Conservation (phyloP, 1,284 basidiomycete genomes). For the Austroboletus sp. region DNA sequence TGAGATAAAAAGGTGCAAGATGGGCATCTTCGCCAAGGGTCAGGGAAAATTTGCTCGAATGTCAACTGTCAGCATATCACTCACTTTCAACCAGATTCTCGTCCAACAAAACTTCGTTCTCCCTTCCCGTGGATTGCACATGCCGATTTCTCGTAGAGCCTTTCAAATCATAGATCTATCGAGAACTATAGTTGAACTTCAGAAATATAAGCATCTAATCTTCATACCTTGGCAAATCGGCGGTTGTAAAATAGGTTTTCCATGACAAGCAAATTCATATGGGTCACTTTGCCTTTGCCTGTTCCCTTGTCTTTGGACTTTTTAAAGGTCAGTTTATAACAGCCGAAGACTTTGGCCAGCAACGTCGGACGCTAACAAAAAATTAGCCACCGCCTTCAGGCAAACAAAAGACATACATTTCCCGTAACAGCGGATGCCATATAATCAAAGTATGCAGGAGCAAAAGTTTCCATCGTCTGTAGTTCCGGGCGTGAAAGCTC, state of each 20-base stretch:
- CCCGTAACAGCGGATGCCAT: constrained; percentile 82
- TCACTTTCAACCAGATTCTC: constrained; percentile 84
- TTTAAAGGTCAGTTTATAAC: constrained; percentile 90
- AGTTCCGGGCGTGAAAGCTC: constrained; percentile 89
- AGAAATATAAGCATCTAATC: not conserved
- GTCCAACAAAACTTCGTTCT: constrained; percentile 89
- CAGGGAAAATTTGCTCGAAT: not conserved
- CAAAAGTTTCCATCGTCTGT: constrained; percentile 94
- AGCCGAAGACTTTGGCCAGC: constrained; percentile 95
- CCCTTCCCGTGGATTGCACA: constrained; percentile 83
- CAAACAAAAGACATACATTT: constrained; percentile 47
- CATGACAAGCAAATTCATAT: constrained; percentile 96
- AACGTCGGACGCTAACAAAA: constrained; percentile 78
- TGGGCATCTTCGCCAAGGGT: constrained; percentile 48
- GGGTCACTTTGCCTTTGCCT: constrained; percentile 69
- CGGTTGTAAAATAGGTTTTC: constrained; percentile 95
- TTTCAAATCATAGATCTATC: constrained; percentile 89
- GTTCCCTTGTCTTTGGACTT: constrained; percentile 65
- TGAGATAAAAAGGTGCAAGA: constrained; percentile 82
- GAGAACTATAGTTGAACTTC: constrained; percentile 4
- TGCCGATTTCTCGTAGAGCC: constrained; percentile 88
- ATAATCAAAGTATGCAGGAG: constrained; percentile 96
- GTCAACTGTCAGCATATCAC: constrained; percentile 15
- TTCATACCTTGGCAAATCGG: constrained; percentile 69
- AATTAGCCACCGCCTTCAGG: constrained; percentile 2